phyloP scores from a whole-genome alignment of 83 land plant species.

The Diphasiastrum complanatum region DNA sequence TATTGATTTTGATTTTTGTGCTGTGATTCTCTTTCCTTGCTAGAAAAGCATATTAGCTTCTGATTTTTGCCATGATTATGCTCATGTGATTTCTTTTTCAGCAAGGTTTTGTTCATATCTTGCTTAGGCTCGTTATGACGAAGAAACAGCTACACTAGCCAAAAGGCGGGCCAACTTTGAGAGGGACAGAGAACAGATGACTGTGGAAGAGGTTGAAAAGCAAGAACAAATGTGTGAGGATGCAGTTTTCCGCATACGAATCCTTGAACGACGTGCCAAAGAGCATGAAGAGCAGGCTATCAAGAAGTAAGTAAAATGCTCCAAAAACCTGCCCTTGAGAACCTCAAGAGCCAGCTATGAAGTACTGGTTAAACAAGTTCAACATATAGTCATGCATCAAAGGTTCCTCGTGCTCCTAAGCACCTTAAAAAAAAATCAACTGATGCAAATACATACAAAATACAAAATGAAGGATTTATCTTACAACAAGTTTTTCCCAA shows the following conservation, averaged over 20 bases:
- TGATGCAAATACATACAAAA: neutral
- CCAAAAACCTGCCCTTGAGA: neutral
- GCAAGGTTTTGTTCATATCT: no score
- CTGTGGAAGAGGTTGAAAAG: constrained; percentile 38
- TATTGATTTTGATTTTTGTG: no score
- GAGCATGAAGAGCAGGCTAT: constrained; percentile 31
- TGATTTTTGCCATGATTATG: neutral
- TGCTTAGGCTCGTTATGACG: constrained; percentile 31
- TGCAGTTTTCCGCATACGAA: constrained; percentile 31
- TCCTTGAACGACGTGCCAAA: constrained; percentile 28
- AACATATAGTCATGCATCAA: neutral
- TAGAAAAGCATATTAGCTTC: neutral
- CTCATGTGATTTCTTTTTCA: neutral
- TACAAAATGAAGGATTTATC: no score
- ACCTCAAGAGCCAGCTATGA: neutral
- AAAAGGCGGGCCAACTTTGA: constrained; percentile 40
- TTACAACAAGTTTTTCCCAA: no score
- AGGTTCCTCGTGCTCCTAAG: no score
- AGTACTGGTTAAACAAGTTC: neutral
- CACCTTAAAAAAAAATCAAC: neutral
- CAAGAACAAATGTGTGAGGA: constrained; percentile 28
- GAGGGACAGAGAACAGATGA: constrained; percentile 41
- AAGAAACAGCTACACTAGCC: constrained; percentile 26
- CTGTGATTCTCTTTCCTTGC: neutral
- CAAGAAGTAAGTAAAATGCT: constrained; percentile 19